Percentiles rank a stretch among this genome's conserved stretches.
phyloP scores from a whole-genome alignment of 306 rosid genomes.

The Astragalus membranaceus region DNA sequence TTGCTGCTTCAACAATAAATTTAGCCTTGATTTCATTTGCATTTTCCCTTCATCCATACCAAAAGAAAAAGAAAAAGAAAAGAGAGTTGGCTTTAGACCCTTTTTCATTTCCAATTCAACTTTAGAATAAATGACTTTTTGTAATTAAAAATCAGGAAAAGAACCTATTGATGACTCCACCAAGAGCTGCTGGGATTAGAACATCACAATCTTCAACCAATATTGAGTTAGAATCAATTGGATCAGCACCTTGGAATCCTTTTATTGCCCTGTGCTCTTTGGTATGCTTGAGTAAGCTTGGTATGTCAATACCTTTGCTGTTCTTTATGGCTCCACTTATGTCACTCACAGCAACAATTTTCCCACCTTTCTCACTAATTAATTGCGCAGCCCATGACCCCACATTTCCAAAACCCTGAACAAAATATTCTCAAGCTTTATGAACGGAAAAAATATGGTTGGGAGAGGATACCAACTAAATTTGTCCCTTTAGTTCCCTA shows the following conservation, averaged over 20 bases:
- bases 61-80: neutral
- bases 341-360: conserved; percentile 88
- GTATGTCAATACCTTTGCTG: conserved; percentile 71
- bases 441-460: too few relatives aligned
- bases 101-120: neutral
- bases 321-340: conserved; percentile 88
- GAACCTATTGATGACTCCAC: conserved; percentile 91
- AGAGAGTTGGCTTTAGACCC: neutral
- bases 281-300: conserved; percentile 63
- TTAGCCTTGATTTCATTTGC: conserved; percentile 80
- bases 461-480: too few relatives aligned
- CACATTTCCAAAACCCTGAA: conserved; percentile 94
- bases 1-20: conserved; percentile 87
- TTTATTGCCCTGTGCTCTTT: conserved; percentile 54
- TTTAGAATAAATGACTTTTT: neutral
- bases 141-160: neutral
- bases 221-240: conserved; percentile 52
- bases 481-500: too few relatives aligned
- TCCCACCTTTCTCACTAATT: conserved; percentile 74
- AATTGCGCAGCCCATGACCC: conserved; percentile 97
- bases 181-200: conserved; percentile 95
- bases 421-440: neutral
- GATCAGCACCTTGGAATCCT: conserved; percentile 71
- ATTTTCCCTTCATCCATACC: conserved; percentile 53
- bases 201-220: conserved; percentile 88